Evolutionary conservation across 1,139 yeast genomes (phyloP).

Genomic region (Debaryomyces udenii): DNA sequence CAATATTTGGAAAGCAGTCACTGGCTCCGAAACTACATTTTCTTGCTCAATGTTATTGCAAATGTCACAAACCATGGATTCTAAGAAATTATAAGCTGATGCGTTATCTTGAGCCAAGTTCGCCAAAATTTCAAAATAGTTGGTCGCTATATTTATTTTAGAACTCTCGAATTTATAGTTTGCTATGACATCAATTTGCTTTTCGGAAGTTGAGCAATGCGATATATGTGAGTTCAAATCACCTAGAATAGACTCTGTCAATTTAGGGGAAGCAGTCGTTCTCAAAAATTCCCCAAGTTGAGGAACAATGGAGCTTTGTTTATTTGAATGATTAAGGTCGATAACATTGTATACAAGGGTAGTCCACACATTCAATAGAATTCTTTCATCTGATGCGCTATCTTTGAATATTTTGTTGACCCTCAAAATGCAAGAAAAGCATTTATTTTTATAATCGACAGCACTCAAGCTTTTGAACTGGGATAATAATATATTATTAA

Average conservation of each 20-base stretch:
- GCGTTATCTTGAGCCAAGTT: background rate
- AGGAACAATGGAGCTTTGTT: background rate
- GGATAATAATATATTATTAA: constrained; percentile 20
- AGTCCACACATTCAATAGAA: too few relatives aligned
- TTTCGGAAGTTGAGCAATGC: constrained; percentile 6
- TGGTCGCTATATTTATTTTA: constrained; percentile 10
- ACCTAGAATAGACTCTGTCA: constrained; percentile 8
- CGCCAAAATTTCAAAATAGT: constrained; percentile 12
- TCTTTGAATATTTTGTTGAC: constrained; percentile 18
- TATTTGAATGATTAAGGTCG: too few relatives aligned
- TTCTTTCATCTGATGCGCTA: constrained; percentile 3
- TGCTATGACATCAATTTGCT: constrained; percentile 8
- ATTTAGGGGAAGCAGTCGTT: constrained; percentile 1
- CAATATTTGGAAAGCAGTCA: constrained; percentile 17
- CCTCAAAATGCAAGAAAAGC: constrained; percentile 23
- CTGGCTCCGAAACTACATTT: constrained; percentile 17
- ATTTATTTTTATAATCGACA: constrained; percentile 23
- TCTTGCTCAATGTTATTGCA: constrained; percentile 22
- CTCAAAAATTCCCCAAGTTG: constrained; percentile 8
- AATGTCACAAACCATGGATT: constrained; percentile 1
- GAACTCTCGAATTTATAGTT: constrained; percentile 14
- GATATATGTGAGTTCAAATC: constrained; percentile 11
- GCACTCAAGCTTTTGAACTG: constrained; percentile 22
- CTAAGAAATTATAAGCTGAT: background rate
- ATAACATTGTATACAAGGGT: too few relatives aligned